Conservation (phyloP, 179 eudicot genomes). For the Spergularia azorica region DNA sequence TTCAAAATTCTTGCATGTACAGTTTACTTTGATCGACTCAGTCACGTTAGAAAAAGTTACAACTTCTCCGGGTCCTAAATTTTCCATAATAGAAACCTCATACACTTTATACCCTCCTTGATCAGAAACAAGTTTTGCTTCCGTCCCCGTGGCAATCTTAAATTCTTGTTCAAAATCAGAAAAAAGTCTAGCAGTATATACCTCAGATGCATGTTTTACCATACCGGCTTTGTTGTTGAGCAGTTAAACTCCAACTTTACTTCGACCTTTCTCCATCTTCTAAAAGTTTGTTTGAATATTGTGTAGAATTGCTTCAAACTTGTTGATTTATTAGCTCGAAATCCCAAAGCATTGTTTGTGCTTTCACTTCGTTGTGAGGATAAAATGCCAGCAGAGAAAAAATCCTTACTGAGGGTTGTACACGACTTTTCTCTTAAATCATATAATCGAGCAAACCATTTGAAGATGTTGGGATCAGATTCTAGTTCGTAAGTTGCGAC, state of each 20-base stretch:
- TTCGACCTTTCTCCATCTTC: not conserved
- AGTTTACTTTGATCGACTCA: not conserved
- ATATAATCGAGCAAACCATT: constrained; percentile 4
- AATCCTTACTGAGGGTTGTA: not conserved
- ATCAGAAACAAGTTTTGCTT: not conserved
- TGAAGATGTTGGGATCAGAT: not conserved
- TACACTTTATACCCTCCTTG: not conserved
- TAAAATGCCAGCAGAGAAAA: not conserved
- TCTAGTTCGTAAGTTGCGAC: not conserved
- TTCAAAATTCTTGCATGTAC: constrained; percentile 9
- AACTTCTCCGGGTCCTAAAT: not conserved
- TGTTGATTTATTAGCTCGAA: constrained; percentile 1
- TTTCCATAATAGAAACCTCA: not conserved
- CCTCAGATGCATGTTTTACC: constrained; percentile 11
- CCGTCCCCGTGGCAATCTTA: too few relatives aligned
- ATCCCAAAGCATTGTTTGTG: not conserved
- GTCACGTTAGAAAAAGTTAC: not conserved
- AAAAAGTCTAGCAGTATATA: constrained; percentile 11
- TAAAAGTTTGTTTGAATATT: not conserved
- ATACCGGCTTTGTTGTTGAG: not conserved
- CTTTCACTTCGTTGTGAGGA: constrained; percentile 12
- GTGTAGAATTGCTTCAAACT: constrained; percentile 2
- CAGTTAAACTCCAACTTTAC: not conserved
- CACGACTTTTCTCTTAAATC: not conserved
- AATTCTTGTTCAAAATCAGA: constrained; percentile 11